Conservation (phyloP, 108 stramenopile species). For the Chaetoceros tenuissimus region DNA sequence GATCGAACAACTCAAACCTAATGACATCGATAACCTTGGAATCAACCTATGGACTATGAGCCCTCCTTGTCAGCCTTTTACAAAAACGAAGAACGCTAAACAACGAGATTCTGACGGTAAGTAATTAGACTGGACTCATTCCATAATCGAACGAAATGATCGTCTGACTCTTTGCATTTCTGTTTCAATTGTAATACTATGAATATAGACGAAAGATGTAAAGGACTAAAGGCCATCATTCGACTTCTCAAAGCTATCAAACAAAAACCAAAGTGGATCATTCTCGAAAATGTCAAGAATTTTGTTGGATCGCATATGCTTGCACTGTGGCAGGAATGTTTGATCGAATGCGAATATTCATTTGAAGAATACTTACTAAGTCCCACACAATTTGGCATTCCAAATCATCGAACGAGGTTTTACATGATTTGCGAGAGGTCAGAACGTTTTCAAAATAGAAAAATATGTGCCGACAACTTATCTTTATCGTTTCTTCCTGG, state of each 20-base stretch:
- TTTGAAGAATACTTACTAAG: constrained; percentile 21
- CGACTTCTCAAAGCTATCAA: constrained; percentile 5
- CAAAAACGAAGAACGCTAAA: constrained; percentile 24
- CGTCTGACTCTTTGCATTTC: too few species aligned
- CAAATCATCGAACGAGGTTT: constrained; percentile 39
- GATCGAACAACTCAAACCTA: constrained; percentile 34
- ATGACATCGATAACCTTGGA: constrained; percentile 6
- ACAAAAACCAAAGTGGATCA: constrained; percentile 23
- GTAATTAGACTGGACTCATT: too few species aligned
- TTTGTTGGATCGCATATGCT: constrained; percentile 22
- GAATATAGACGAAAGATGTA: constrained; percentile 36
- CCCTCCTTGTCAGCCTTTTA: constrained; percentile 52
- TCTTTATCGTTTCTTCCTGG: not conserved
- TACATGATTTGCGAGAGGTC: constrained; percentile 29
- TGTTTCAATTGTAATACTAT: too few species aligned
- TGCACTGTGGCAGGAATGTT: constrained; percentile 14
- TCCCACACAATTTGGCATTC: constrained; percentile 33
- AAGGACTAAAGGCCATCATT: constrained; percentile 22
- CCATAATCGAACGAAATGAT: not conserved
- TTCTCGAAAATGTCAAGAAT: constrained; percentile 45
- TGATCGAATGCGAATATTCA: constrained; percentile 12
- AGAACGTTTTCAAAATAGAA: constrained; percentile 1
- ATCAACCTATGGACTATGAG: constrained; percentile 42
- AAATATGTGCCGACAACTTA: not conserved
- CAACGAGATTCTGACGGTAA: constrained; percentile 20